These are phyloP conservation scores for Haplographium delicatum DNA, from an alignment of 495 filamentous ascomycete genomes.

Conservation along the genomic window DNA sequence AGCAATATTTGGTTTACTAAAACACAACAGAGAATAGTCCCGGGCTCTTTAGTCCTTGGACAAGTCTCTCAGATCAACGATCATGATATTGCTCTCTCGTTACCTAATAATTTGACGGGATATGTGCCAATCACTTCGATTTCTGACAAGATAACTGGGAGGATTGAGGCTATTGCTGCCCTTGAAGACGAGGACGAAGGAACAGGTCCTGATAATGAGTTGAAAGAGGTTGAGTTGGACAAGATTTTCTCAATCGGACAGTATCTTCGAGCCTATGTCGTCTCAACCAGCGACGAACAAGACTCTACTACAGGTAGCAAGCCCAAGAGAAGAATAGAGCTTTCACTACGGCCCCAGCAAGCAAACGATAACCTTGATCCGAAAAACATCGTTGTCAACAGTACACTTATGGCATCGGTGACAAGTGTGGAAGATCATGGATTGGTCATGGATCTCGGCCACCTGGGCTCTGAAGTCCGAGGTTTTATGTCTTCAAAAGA, in stretches of 20 bases:
- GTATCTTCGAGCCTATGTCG: slow-evolving; percentile 81
- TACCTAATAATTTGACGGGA: slow-evolving; percentile 89
- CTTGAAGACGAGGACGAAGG: slow-evolving; percentile 52
- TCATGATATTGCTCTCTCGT: slow-evolving; percentile 69
- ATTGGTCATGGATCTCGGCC: slow-evolving; percentile 84
- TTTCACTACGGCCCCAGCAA: slow-evolving; percentile 70
- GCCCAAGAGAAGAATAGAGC: slow-evolving; percentile 73
- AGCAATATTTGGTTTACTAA: slow-evolving; percentile 24
- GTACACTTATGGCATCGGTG: slow-evolving; percentile 80
- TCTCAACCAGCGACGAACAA: slow-evolving; percentile 62
- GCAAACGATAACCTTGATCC: slow-evolving; percentile 68
- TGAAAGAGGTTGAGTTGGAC: slow-evolving; percentile 50
- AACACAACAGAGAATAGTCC: slow-evolving; percentile 59
- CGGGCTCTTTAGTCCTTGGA: slow-evolving; percentile 81
- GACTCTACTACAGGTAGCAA: slow-evolving; percentile 41
- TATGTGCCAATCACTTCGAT: slow-evolving; percentile 88
- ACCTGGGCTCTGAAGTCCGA: slow-evolving; percentile 58
- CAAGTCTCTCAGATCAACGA: slow-evolving; percentile 77
- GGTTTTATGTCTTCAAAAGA: slow-evolving; percentile 92
- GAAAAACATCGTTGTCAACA: slow-evolving; percentile 63
- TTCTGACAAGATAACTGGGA: slow-evolving; percentile 65
- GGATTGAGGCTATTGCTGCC: slow-evolving; percentile 57
- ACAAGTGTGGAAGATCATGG: slow-evolving; percentile 92
- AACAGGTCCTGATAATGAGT: slow-evolving; percentile 40
- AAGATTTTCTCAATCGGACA: slow-evolving; percentile 77